Base-by-base conservation (phyloP, 805 yeast genomes). In the Ogataea glucozyma region DNA sequence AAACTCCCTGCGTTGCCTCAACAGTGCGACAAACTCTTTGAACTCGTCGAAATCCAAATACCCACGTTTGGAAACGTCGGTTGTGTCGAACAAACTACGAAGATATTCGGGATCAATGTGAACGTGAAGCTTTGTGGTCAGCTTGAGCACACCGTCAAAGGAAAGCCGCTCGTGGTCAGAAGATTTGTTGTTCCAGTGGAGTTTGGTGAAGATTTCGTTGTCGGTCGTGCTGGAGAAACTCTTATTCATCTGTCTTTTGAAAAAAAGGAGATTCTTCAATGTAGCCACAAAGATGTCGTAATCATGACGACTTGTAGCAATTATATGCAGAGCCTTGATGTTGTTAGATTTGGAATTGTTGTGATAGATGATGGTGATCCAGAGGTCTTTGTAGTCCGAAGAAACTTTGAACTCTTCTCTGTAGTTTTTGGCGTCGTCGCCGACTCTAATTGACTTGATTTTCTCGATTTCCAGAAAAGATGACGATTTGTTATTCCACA, bases 281-380 rank as follows among this genome's bases (percentile, higher is more conserved):
- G 87, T 79, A 23, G 69, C 56, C 23, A 82, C 56, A 58, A 88
- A 70, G 51, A 74, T 47, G 53, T 85, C 73, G 39, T 75, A 79
- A 30, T 79, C 83, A 19, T 62, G 62, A 36, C 65, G 66, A 7
- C 72, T 66, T 0, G 73, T 62, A 1, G 95, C 89, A 7, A 90
- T 79, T 12, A 89, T 64, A 64, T 91, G 97, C 40, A 93, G 62
- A 0, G 90, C 85, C 54, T 88, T 86, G 33, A 88, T 67, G 58
- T 84, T 86, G 39, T 76, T 70, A 2, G 75, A 71, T 41, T 75
- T 79, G 5, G 76, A 70, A 6, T 74, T 71, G 48, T 78, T 75
- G 43, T 72, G 76, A 58, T 88, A 91, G 10, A 88, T 78, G 23
- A 91, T 76, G 0, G 96, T 83, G 1, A 88, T 73, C 99, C 99